Base-by-base conservation (phyloP, 2,329 filamentous ascomycete species). In the Diplodia scrobiculata region DNA sequence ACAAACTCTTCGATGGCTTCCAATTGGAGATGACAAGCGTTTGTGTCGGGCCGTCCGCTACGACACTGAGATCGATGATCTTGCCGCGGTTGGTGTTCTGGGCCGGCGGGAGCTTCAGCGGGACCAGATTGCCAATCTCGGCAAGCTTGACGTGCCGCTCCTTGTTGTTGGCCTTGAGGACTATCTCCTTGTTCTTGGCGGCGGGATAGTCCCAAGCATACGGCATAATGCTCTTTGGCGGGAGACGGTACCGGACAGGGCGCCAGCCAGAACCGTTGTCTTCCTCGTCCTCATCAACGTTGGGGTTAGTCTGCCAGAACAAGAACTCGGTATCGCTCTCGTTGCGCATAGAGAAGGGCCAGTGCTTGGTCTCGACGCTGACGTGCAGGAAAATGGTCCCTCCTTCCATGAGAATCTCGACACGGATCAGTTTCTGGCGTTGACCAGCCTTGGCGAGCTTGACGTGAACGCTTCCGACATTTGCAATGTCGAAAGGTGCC, bases 161-260 rank as follows among this genome's bases (percentile, higher is more conserved):
- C 73, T 89, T 91, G 68, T 88, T 88, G 72, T 89, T 87, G 7
- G 89, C 89, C 63, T 83, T 88, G 74, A 99, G 87, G 59, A 98
- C 87, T 47, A 99, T 86, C 75, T 97, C 95, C 73, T 95, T 96
- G 79, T 91, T 90, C 79, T 96, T 97, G n/a, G 92, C 93, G 1
- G 95, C 94, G 0, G 95, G 96, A 79, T 97, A 99, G 75, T 99
- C 96, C 95, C 95, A 99, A 1, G 95, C 94, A 73, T 99, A 99
- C 0, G 96, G 95, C 95, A 99, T 99, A 77, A 99, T 97, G 77
- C 94, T 98, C 68, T 95, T 86, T 13, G 94, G 89, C 1, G 96
- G 96, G 34, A 99, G 83, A 36, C 94, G 89, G 79, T 99, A 99
- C 63, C 92, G 86, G 68, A 99, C 91, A 1, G 92, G 93, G 69